Evolutionary conservation across 208 protist species (phyloP).

Genomic region (Novymonas esmeraldas): DNA sequence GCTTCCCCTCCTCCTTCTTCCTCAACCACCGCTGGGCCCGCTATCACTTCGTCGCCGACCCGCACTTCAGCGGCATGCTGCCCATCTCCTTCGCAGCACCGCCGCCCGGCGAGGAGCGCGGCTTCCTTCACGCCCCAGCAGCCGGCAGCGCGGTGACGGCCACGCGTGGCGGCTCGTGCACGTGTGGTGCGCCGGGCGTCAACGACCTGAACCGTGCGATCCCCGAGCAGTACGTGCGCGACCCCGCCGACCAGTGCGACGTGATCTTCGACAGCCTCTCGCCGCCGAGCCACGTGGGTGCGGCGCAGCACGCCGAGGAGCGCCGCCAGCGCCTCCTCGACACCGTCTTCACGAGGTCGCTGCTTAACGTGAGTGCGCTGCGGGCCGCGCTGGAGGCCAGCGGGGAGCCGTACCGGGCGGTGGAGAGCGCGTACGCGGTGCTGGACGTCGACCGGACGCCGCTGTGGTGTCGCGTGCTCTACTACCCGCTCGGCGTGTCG

Average conservation of each 20-base stretch:
- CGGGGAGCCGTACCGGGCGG: constrained; percentile 26
- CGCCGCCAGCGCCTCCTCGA: constrained; percentile 10
- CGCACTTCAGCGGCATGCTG: constrained; percentile 37
- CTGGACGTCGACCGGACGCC: constrained; percentile 59
- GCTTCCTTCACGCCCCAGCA: constrained; percentile 6
- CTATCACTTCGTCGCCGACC: constrained; percentile 49
- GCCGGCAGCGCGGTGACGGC: not conserved
- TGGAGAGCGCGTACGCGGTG: constrained; percentile 26
- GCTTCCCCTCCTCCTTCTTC: constrained; percentile 94
- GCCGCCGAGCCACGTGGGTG: constrained; percentile 1
- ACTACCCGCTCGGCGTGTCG: constrained; percentile 68
- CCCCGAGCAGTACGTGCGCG: constrained; percentile 49
- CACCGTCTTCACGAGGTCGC: constrained; percentile 27
- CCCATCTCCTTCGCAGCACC: constrained; percentile 38
- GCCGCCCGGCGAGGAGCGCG: not conserved
- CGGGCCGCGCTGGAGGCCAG: not conserved
- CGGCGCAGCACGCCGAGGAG: constrained; percentile 9
- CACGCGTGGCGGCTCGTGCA: constrained; percentile 38
- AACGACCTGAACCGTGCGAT: constrained; percentile 67
- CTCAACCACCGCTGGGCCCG: constrained; percentile 48
- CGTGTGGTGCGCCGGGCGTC: constrained; percentile 35
- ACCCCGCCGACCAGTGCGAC: constrained; percentile 47
- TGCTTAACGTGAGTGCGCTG: constrained; percentile 22
- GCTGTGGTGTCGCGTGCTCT: constrained; percentile 72
- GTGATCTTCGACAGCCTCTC: constrained; percentile 52